Base-by-base conservation (phyloP, 192 early-diverging fungal genomes). In the Coemansia sp. region DNA sequence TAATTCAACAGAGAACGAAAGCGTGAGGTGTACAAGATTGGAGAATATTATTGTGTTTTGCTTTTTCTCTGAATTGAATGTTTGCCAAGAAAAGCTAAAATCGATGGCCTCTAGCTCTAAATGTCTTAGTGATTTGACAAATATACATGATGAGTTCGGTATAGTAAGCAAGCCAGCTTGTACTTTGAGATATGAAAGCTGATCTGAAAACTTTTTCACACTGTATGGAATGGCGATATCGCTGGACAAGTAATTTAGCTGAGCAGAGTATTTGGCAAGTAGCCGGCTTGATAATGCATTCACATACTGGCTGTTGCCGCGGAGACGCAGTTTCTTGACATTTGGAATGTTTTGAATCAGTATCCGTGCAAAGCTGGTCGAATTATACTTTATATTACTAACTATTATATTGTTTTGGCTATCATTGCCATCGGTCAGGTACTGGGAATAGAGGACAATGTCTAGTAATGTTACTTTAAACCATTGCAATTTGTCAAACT, bases 1-100 rank as follows among this genome's bases (percentile, higher is more conserved):
- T 45, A 45, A n/a, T n/a, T 53, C 21, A 12, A 25, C 51, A 12
- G 51, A 53, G 21, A 53, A 53, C 21, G 21, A 53, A 26, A 53
- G 51, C 1, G 51, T 14, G 25, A 53, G 51, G 11, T 23, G 51
- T 8, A 12, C 22, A 12, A 53, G 8, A 12, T 53, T 53, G 5
- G 51, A 26, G 23, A 53, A 53, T 23, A 53, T 4, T 53, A 53
- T 6, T 53, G 21, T 22, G 23, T 0, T 11, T 12, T 53, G 51
- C 51, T 12, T 25, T 12, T 12, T 21, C 5, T 11, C 3, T 6
- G 51, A 4, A 11, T 6, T 53, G 21, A 53, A 53, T 53, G 23
- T 3, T 23, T 21, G 11, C 51, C 51, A 53, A 25, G 51, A 53
- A 53, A 53, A 53, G 22, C 21, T 21, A 23, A 12, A 25, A 26